These are phyloP conservation scores for Draba incana DNA, from an alignment of 345 rosid species.

Conservation along the genomic window DNA sequence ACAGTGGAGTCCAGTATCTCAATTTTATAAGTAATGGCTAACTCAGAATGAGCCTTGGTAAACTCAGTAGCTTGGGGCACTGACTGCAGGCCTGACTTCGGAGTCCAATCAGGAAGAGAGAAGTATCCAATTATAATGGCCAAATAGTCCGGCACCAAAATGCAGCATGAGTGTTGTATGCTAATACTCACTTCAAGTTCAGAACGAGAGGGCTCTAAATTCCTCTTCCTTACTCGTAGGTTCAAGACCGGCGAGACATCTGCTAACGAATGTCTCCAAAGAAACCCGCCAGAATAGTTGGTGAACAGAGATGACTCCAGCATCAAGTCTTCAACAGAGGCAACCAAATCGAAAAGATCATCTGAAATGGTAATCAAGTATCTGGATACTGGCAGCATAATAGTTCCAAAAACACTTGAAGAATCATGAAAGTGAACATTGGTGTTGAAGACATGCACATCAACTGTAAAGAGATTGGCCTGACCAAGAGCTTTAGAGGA, in stretches of 20 bases:
- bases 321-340: constrained; percentile 64
- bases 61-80: constrained; percentile 35
- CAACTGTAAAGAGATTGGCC: constrained; percentile 43
- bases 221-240: constrained; percentile 62
- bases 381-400: constrained; percentile 55
- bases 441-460: constrained; percentile 55
- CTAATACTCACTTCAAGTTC: constrained; percentile 80
- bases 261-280: constrained; percentile 70
- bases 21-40: constrained; percentile 56
- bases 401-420: constrained; percentile 68
- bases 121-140: constrained; percentile 84
- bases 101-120: constrained; percentile 78
- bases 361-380: constrained; percentile 52
- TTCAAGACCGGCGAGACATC: constrained; percentile 66
- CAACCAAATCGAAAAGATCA: constrained; percentile 61
- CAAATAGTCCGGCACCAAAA: constrained; percentile 70
- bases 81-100: constrained; percentile 47
- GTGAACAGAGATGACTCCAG: constrained; percentile 73
- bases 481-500: constrained; percentile 38
- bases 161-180: constrained; percentile 80
- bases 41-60: constrained; percentile 33
- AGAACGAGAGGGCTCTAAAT: constrained; percentile 48
- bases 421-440: constrained; percentile 85
- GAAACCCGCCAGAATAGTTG: constrained; percentile 52
- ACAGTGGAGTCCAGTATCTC: constrained; percentile 75